Evolutionary conservation across 2,329 filamentous ascomycete genomes (phyloP), one percentile per base, ranked within the genome.

Genomic region (Hymenotorrendiella dingleyae): DNA sequence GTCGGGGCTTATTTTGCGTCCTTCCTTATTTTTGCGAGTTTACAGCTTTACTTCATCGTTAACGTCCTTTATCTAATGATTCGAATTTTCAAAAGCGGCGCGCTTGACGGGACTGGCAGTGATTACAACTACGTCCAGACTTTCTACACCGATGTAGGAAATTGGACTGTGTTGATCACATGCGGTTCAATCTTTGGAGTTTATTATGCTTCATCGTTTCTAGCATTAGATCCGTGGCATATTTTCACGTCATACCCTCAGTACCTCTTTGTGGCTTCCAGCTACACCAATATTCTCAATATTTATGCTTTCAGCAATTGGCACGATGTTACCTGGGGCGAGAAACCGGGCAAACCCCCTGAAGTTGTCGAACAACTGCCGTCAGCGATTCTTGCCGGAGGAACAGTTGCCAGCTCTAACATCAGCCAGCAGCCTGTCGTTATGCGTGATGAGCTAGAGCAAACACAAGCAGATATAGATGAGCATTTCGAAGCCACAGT

Each of bases 261-360:
- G 62, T 98, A 98, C 65, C 73, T 97, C 58, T 70, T 95, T 45
- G 80, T 96, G 62, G 93, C 93, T 78, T 94, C 91, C 10, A 94
- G 89, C 12, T 98, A 96, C 71, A 91, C 95, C 81, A 98, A 98
- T 74, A 94, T 98, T 55, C 84, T 98, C 61, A 97, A 94, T 78
- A 89, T 98, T 41, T 98, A 98, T 69, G 89, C 93, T 47, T 98
- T 96, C 78, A 94, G 89, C 82, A 98, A 98, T 72, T 97, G 91
- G 93, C 93, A 98, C 69, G 93, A 98, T 71, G 93, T 98, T 40
- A 97, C 93, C 10, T 98, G 93, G 93, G 93, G 93, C 70, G 98
- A 98, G 76, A 93, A 93, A 62, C 86, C 93, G 5, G 93, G 98
- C 71, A 95, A 94, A 70, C 82, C 85, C 26, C 82, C 56, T 96